These are phyloP conservation scores for Lecanicillium sp. DNA, from an alignment of 2,329 filamentous ascomycete species.

Conservation along the genomic window DNA sequence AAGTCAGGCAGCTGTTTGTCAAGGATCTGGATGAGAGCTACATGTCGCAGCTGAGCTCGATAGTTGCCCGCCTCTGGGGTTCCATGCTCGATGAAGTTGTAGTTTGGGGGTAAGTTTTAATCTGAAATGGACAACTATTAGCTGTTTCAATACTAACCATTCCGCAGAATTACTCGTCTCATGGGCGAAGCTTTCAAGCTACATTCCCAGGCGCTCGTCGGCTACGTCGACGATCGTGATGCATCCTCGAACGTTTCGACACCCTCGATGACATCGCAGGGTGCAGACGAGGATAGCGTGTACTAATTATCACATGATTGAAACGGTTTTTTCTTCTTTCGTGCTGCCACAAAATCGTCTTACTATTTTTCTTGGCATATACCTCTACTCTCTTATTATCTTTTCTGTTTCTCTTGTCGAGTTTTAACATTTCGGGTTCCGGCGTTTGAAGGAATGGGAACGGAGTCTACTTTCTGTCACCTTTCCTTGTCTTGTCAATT, in stretches of 20 bases:
- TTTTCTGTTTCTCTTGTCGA: constrained; percentile 11
- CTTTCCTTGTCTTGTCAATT: constrained; percentile 11
- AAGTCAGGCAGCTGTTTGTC: constrained; percentile 81
- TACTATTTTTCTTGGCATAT: constrained; percentile 6
- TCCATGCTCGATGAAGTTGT: constrained; percentile 98
- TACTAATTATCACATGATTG: constrained; percentile 51
- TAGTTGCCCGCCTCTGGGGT: constrained; percentile 90
- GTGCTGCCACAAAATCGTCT: constrained; percentile 9
- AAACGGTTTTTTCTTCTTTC: constrained; percentile 40
- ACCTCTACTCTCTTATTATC: constrained; percentile 16
- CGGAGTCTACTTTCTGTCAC: constrained; percentile 11
- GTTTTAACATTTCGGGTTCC: constrained; percentile 8
- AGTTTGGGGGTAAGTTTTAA: constrained; percentile 98
- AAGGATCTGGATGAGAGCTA: constrained; percentile 81
- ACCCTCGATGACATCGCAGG: constrained; percentile 64
- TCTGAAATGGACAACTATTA: not conserved
- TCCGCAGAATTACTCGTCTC: constrained; percentile 70
- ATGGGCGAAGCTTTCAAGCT: constrained; percentile 98
- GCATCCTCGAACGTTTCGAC: constrained; percentile 61
- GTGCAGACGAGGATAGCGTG: constrained; percentile 63
- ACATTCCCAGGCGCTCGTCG: constrained; percentile 86
- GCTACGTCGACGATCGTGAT: constrained; percentile 81
- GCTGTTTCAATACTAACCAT: constrained; percentile 12
- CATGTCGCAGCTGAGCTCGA: constrained; percentile 82
- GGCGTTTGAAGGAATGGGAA: constrained; percentile 1